These are phyloP conservation scores for Cicer yamashitae DNA, from an alignment of 306 rosid species.

Conservation along the genomic window DNA sequence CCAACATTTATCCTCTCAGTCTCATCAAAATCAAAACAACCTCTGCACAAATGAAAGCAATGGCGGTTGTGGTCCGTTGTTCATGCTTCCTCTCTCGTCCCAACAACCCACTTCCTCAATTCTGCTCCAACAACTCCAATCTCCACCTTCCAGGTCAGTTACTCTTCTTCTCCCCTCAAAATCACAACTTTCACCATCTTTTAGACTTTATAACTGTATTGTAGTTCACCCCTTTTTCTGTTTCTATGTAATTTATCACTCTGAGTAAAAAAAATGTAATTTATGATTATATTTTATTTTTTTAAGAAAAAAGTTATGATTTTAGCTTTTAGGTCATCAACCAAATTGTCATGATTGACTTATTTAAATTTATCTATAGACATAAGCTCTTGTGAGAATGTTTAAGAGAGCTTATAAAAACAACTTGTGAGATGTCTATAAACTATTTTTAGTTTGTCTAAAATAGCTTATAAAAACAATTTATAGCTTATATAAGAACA, in stretches of 20 bases:
- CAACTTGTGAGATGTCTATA: not conserved
- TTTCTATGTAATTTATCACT: not conserved
- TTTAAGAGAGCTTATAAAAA: not conserved
- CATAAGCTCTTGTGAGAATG: not conserved
- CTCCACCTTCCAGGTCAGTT: slow-evolving; percentile 55
- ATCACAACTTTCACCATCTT: slow-evolving; percentile 15
- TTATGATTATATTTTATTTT: not conserved
- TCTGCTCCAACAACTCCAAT: slow-evolving; percentile 52
- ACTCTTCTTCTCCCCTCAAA: not conserved
- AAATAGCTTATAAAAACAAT: not conserved
- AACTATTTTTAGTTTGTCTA: not conserved
- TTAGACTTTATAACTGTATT: not conserved
- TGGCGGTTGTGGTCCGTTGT: slow-evolving; percentile 75
- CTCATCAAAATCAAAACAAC: not conserved
- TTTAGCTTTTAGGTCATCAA: slow-evolving; percentile 20
- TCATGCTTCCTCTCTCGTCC: slow-evolving; percentile 59
- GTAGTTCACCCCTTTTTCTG: not conserved
- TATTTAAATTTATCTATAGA: not conserved
- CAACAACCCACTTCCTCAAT: slow-evolving; percentile 46
- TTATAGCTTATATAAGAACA: not conserved
- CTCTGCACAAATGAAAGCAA: slow-evolving; percentile 38
- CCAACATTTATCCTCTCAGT: slow-evolving; percentile 39
- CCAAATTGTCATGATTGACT: not conserved
- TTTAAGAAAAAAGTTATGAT: not conserved
- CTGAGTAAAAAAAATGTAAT: not conserved